A percentile compares a stretch with the other conserved stretches of the same genome.
phyloP scores from a whole-genome alignment of 2,329 filamentous ascomycete genomes.

The Pseudogymnoascus sp. region DNA sequence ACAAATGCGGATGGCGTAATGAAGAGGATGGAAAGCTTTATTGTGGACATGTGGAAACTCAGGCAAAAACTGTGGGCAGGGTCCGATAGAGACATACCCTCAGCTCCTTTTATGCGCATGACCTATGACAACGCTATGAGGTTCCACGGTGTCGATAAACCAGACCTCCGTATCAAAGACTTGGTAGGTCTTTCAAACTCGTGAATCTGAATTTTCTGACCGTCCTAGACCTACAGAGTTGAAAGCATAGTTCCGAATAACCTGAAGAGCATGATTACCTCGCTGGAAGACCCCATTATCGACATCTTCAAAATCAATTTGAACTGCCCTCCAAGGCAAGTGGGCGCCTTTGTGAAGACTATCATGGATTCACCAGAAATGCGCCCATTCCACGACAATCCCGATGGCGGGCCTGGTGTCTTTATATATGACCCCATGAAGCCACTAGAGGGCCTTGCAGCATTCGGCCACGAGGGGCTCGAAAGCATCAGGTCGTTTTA shows the following conservation, averaged over 20 bases:
- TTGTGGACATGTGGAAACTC: conserved; percentile 18
- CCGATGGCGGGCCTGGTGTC: conserved; percentile 70
- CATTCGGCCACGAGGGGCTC: conserved; percentile 66
- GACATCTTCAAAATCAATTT: conserved; percentile 66
- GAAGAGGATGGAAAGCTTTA: conserved; percentile 29
- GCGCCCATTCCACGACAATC: conserved; percentile 55
- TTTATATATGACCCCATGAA: conserved; percentile 67
- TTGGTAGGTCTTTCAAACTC: conserved; percentile 38
- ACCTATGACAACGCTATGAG: conserved; percentile 73
- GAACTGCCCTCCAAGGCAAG: conserved; percentile 42
- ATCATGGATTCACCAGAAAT: conserved; percentile 64
- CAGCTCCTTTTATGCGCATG: conserved; percentile 31
- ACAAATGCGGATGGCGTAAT: conserved; percentile 65
- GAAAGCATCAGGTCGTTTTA: conserved; percentile 35
- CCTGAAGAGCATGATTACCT: conserved; percentile 68
- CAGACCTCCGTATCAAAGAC: conserved; percentile 70
- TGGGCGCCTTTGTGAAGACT: conserved; percentile 52
- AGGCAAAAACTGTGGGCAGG: background rate
- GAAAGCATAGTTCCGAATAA: conserved; percentile 54
- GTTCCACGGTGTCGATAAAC: conserved; percentile 82
- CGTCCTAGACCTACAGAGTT: conserved; percentile 54
- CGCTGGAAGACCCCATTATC: conserved; percentile 57
- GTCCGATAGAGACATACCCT: conserved; percentile 5
- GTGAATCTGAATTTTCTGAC: conserved; percentile 19
- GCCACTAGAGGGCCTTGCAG: conserved; percentile 68